Base-by-base conservation (phyloP, 495 filamentous ascomycete species). In the Xylaria intraflava region DNA sequence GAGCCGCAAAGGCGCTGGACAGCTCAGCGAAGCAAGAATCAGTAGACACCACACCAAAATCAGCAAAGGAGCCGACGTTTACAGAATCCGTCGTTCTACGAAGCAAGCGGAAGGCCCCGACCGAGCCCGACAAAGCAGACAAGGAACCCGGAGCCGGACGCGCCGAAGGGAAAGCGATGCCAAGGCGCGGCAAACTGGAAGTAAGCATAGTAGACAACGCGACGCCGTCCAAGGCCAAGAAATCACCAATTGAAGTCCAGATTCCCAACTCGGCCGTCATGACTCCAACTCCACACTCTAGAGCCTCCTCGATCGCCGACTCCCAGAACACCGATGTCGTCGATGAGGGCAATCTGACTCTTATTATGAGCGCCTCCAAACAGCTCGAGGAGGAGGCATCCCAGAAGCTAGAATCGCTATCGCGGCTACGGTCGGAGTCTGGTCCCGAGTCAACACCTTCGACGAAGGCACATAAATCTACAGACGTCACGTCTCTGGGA, bases 351-450 rank as follows among this genome's bases (percentile, higher is more conserved):
- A 22, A 39, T 23, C 33, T 45, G 14, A 40, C 23, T 30, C 29
- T 53, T 8, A 47, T 56, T 20, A 22, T 52, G 26, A 65, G 59
- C 31, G 64, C 57, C 19, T 62, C 61, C 42, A 60, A 59, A 26
- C 64, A 66, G 23, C 38, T 66, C 1, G 58, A 64, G 30, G 62
- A 65, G 11, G 64, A 66, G 26, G 64, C 64, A 1, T 61, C 16
- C 19, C 61, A 66, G 14, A 54, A 49, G 30, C 11, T 64, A 42
- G 59, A 51, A 6, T 53, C 57, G 30, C 56, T 55, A 26, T 56
- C 61, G 6, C 26, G 36, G 36, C 9, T 41, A 16, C 31, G 31
- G 20, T 40, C 11, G 3, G 35, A 47, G 20, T 26, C 45, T 7
- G 11, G 38, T 10, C 35, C 3, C 6, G 52, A 49, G 39, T 24